Evolutionary conservation across 768 basidiomycete genomes (phyloP).

Genomic region (Tulasnella sp.): DNA sequence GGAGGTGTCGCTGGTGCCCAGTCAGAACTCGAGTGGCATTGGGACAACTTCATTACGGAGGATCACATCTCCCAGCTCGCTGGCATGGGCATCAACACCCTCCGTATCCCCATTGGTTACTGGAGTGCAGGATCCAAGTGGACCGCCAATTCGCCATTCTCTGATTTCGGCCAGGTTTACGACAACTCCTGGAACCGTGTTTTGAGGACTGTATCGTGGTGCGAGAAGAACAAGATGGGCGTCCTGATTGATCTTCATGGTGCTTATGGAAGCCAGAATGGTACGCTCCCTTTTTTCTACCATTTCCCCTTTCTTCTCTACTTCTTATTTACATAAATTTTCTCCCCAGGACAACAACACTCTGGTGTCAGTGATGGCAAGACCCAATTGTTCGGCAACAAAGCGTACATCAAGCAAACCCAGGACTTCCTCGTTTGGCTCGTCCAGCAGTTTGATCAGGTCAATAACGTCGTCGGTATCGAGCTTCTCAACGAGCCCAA

Average conservation of each 20-base stretch:
- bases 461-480: slow-evolving; percentile 47
- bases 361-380: slow-evolving; percentile 22
- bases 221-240: slow-evolving; percentile 26
- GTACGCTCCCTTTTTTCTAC: slow-evolving; percentile 7
- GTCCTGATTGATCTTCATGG: slow-evolving; percentile 31
- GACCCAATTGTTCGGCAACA: slow-evolving; percentile 16
- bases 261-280: slow-evolving; percentile 26
- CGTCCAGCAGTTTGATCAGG: slow-evolving; percentile 27
- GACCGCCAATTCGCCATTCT: slow-evolving; percentile 26
- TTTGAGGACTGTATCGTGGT: slow-evolving; percentile 33
- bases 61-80: slow-evolving; percentile 61
- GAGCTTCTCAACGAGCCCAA: slow-evolving; percentile 49
- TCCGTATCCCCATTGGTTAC: slow-evolving; percentile 73
- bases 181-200: slow-evolving; percentile 37
- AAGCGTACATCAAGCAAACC: slow-evolving; percentile 14
- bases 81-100: slow-evolving; percentile 48
- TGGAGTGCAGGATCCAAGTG: slow-evolving; percentile 73
- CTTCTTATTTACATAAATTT: background rate
- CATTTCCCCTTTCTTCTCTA: background rate
- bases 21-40: slow-evolving; percentile 47
- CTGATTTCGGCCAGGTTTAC: slow-evolving; percentile 35
- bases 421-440: slow-evolving; percentile 14
- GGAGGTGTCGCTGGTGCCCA: slow-evolving; percentile 35
- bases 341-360: slow-evolving; percentile 21
- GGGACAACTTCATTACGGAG: slow-evolving; percentile 61